phyloP scores from a whole-genome alignment of 257 asterid genomes.

The Avicennia marina region DNA sequence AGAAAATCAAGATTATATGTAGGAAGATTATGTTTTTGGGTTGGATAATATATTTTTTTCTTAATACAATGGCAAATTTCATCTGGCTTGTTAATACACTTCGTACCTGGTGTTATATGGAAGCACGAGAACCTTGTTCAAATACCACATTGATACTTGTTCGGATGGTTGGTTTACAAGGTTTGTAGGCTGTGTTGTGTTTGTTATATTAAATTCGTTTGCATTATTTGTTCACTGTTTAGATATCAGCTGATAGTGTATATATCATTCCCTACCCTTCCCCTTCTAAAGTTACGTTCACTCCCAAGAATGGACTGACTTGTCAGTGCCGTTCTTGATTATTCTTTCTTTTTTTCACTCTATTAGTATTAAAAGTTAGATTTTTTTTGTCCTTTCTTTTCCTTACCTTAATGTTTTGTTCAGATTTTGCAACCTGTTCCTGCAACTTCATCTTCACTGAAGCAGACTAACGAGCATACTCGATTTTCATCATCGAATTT shows the following conservation, averaged over 20 bases:
- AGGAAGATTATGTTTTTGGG: background rate
- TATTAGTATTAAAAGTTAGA: background rate
- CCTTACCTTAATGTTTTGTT: slow-evolving; percentile 17
- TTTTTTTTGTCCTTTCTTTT: slow-evolving; percentile 5
- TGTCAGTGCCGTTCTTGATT: background rate
- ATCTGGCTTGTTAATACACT: background rate
- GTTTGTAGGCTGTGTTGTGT: slow-evolving; percentile 2
- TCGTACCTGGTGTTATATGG: too few species aligned
- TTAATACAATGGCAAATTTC: background rate
- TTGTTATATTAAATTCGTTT: too few species aligned
- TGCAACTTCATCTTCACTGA: slow-evolving; percentile 48
- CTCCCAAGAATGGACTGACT: background rate
- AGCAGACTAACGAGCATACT: slow-evolving; percentile 37
- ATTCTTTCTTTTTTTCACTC: background rate
- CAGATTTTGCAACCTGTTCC: slow-evolving; percentile 37
- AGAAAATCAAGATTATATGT: slow-evolving; percentile 1
- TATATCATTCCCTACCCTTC: too few species aligned
- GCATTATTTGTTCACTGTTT: background rate
- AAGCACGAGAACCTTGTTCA: background rate
- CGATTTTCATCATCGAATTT: slow-evolving; percentile 49
- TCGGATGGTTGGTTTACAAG: background rate
- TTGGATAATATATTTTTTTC: background rate
- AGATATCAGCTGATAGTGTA: too few species aligned
- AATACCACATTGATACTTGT: background rate
- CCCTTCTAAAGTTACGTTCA: background rate